Conservation (phyloP, 768 basidiomycete species). For the Phallus indusiatus region DNA sequence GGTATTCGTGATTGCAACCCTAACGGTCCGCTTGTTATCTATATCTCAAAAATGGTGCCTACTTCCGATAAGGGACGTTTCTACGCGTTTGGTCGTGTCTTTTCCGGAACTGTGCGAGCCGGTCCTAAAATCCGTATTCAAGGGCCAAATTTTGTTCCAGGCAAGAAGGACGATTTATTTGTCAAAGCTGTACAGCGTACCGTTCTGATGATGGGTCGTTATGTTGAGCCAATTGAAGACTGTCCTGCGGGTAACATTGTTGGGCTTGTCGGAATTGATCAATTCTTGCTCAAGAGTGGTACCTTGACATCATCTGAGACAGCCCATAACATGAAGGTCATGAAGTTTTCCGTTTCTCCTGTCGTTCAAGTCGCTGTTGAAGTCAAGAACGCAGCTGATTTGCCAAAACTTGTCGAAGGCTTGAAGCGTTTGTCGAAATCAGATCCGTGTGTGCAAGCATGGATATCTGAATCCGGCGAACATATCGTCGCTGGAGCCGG, state of each 20-base stretch:
- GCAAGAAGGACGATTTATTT: slow-evolving; percentile 98
- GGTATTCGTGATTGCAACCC: slow-evolving; percentile 98
- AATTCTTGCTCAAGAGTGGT: slow-evolving; percentile 99
- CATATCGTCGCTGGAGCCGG: slow-evolving; percentile 99
- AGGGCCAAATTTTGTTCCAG: slow-evolving; percentile 96
- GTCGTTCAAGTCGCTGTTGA: slow-evolving; percentile 99
- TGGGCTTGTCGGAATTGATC: slow-evolving; percentile 99
- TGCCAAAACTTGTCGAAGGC: slow-evolving; percentile 99
- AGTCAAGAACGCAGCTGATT: slow-evolving; percentile 98
- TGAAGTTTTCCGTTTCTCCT: slow-evolving; percentile 99
- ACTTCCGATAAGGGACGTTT: slow-evolving; percentile 99
- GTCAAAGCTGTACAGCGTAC: slow-evolving; percentile 98
- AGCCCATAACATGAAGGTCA: slow-evolving; percentile 99
- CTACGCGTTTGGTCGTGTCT: slow-evolving; percentile 99
- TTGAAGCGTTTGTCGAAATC: slow-evolving; percentile 99
- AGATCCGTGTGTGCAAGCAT: slow-evolving; percentile 97
- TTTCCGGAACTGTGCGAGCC: slow-evolving; percentile 93
- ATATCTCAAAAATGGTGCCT: slow-evolving; percentile 99
- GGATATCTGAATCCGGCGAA: slow-evolving; percentile 86
- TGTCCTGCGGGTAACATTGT: slow-evolving; percentile 98
- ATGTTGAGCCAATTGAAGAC: slow-evolving; percentile 97
- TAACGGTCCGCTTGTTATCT: slow-evolving; percentile 90
- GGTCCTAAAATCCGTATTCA: slow-evolving; percentile 99
- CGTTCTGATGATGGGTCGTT: slow-evolving; percentile 99
- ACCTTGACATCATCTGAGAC: slow-evolving; percentile 97